These are phyloP conservation scores for Schizochytrium sp. DNA, from an alignment of 108 stramenopile species.

Conservation along the genomic window DNA sequence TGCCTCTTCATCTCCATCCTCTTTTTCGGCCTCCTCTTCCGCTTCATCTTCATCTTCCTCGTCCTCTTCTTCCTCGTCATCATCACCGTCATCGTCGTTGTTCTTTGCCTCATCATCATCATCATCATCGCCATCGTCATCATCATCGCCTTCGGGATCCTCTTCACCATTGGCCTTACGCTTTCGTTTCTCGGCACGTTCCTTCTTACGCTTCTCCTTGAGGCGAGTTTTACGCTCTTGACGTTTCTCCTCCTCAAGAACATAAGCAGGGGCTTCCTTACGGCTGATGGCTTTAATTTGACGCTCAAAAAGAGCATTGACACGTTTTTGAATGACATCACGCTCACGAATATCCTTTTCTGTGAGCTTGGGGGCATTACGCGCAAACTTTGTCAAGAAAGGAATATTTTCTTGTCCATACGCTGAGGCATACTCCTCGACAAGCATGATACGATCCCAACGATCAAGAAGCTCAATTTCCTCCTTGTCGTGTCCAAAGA, in stretches of 20 bases:
- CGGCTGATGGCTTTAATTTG: background rate
- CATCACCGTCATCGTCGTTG: conserved; percentile 2
- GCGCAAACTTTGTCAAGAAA: conserved; percentile 30
- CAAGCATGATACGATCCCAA: conserved; percentile 59
- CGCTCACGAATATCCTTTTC: conserved; percentile 57
- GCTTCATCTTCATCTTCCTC: conserved; percentile 22
- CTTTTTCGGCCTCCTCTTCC: background rate
- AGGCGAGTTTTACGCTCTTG: background rate
- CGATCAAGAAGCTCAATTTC: conserved; percentile 56
- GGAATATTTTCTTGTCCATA: conserved; percentile 35
- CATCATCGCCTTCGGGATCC: background rate
- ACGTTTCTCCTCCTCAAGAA: conserved; percentile 11
- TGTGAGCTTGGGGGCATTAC: conserved; percentile 27
- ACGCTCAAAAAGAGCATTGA: conserved; percentile 16
- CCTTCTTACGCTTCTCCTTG: conserved; percentile 55
- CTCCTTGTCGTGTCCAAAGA: conserved; percentile 10
- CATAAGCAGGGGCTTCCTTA: conserved; percentile 27
- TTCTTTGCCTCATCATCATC: background rate
- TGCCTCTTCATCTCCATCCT: background rate
- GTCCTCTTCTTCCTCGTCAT: background rate
- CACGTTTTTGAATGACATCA: conserved; percentile 49
- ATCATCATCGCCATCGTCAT: background rate
- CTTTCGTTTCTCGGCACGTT: conserved; percentile 46
- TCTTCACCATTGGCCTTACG: background rate
- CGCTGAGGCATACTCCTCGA: conserved; percentile 56